Base-by-base conservation (phyloP, 257 asterid species). In the Primulina tabacum region DNA sequence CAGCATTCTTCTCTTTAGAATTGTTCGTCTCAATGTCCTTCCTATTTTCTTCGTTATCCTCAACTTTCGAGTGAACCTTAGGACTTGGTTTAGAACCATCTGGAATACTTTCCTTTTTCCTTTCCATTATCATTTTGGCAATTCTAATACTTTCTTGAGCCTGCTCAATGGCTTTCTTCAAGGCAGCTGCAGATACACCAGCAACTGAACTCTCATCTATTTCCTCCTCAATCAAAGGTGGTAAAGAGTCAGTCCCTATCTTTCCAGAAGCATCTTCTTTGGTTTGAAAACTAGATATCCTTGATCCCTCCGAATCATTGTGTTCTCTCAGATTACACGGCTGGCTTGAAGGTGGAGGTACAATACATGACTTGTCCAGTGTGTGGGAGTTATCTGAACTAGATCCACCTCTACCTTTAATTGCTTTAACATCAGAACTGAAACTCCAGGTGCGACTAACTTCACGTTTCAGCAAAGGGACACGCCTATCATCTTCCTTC, bases 101-200 rank as follows among this genome's bases (percentile, higher is more conserved):
- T 72, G 52, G 82, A 67, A 43, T 52, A 71, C 86, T 71, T 61
- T 82, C 87, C 34, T 64, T 85, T 69, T 86, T 83, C 79, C 84
- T 85, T 68, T 90, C 97, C 98, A 87, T 88, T 30, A 86, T 75
- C 84, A 88, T 84, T 80, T 88, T 88, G 32, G 96, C 96, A 40
- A 88, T 70, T 79, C 96, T 83, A 80, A 92, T 90, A 75, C 90
- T 88, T 82, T 92, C 96, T 79, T 92, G 93, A 75, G 97, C 98
- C 80, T 88, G 89, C 75, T 88, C 93, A 35, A 92, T 75, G 60
- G 97, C 98, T 66, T 80, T 86, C 80, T 84, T 92, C 83, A 90
- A 78, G 63, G 92, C 90, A 73, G 92, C 89, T 68, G 89, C 95
- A 65, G 95, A 83, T 65, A 74, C 81, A 80, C 92, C 93, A 73